Conservation (phyloP, 345 rosid genomes). For the Combretum micranthum region DNA sequence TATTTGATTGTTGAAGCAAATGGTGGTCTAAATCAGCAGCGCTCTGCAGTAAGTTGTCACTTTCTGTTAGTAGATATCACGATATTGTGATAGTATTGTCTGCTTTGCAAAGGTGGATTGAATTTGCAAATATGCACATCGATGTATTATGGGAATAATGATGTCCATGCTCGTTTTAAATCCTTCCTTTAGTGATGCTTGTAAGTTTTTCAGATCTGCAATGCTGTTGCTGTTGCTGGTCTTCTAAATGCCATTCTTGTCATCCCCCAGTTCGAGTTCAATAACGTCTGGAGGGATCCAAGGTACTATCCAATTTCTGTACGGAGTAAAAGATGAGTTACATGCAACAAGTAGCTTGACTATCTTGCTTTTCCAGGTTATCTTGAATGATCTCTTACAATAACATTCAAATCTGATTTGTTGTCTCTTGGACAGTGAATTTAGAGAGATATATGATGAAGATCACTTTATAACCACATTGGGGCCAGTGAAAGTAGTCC, state of each 20-base stretch:
- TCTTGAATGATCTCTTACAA: too few species aligned
- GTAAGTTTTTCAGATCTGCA: conserved; percentile 61
- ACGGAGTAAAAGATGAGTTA: too few species aligned
- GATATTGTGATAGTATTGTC: not conserved
- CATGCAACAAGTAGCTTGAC: conserved; percentile 1
- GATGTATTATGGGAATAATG: too few species aligned
- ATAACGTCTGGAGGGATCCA: conserved; percentile 82
- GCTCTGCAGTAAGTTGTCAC: conserved; percentile 63
- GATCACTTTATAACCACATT: conserved; percentile 72
- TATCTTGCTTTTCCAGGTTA: too few species aligned
- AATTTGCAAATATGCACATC: too few species aligned
- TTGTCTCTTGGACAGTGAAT: conserved; percentile 36
- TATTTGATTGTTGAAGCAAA: conserved; percentile 83
- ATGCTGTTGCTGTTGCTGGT: conserved; percentile 96
- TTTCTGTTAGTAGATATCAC: not conserved
- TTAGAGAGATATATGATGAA: conserved; percentile 76
- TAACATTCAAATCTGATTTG: too few species aligned
- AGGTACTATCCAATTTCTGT: conserved; percentile 30
- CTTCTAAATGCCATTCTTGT: conserved; percentile 75
- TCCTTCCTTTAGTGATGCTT: not conserved
- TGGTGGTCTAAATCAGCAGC: conserved; percentile 98
- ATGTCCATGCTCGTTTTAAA: not conserved
- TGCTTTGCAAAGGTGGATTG: too few species aligned
- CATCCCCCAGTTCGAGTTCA: conserved; percentile 73
- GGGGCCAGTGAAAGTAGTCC: conserved; percentile 67